phyloP scores from a whole-genome alignment of 805 yeast species.

The Priceomyces haplophilus region DNA sequence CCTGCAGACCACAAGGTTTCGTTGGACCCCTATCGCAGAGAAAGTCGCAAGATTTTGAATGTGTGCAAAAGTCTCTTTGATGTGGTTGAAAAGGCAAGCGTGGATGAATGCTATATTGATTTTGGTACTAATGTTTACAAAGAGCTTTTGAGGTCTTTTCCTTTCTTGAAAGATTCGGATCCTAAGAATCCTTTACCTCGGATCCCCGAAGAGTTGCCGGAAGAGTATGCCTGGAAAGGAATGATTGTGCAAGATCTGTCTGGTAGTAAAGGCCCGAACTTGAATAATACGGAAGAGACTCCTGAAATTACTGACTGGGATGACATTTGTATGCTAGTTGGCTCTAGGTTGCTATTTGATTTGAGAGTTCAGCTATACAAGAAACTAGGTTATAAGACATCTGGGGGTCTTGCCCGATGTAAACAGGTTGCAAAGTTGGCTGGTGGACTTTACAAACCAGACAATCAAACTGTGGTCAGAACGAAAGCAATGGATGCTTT shows the following conservation, averaged over 20 bases:
- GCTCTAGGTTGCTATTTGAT: conserved; percentile 54
- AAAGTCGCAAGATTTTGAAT: conserved; percentile 72
- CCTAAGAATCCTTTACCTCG: conserved; percentile 39
- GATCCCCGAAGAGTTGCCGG: conserved; percentile 39
- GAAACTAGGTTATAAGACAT: conserved; percentile 75
- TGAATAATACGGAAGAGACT: background rate
- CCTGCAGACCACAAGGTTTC: conserved; percentile 76
- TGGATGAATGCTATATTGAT: conserved; percentile 89
- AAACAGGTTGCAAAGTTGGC: conserved; percentile 84
- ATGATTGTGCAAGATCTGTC: conserved; percentile 10
- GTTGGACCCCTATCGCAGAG: conserved; percentile 87
- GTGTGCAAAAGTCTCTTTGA: conserved; percentile 62
- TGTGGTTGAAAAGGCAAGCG: conserved; percentile 87
- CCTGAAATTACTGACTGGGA: conserved; percentile 57
- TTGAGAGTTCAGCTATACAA: conserved; percentile 52
- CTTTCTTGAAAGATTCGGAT: conserved; percentile 33
- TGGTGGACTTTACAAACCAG: conserved; percentile 80
- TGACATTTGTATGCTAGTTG: conserved; percentile 67
- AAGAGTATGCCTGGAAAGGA: conserved; percentile 30
- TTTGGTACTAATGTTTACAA: conserved; percentile 62
- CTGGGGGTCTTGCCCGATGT: conserved; percentile 79
- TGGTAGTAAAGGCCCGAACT: background rate
- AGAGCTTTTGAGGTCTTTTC: conserved; percentile 43
- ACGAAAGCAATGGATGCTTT: conserved; percentile 49
- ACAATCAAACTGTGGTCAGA: conserved; percentile 74